Percentiles rank a stretch among this genome's conserved stretches.
These are phyloP conservation scores for Fusarium oligoseptatum DNA, from an alignment of 2,329 filamentous ascomycete species.

Conservation along the genomic window DNA sequence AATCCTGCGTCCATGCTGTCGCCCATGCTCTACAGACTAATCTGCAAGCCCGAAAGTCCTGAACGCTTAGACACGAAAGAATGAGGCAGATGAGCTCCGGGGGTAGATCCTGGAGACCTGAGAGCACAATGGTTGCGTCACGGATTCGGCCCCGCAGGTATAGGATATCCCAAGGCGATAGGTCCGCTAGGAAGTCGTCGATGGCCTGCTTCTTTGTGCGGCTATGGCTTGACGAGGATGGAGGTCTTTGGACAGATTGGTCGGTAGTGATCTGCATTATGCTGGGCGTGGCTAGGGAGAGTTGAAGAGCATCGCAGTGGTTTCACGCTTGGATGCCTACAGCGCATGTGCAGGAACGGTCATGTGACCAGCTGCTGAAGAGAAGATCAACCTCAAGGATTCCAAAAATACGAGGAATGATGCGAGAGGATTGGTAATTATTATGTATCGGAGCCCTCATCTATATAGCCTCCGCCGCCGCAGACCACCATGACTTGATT, in stretches of 20 bases:
- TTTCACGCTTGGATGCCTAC: background rate
- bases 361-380: slow-evolving; percentile 4
- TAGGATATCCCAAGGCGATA: slow-evolving; percentile 48
- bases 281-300: background rate
- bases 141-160: slow-evolving; percentile 42
- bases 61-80: slow-evolving; percentile 36
- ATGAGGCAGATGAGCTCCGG: slow-evolving; percentile 46
- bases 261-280: background rate
- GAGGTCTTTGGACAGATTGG: background rate
- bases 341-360: background rate
- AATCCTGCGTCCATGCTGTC: slow-evolving; percentile 40
- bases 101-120: slow-evolving; percentile 46
- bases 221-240: background rate
- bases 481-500: slow-evolving; percentile 61
- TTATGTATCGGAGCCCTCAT: background rate
- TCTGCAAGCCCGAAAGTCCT: slow-evolving; percentile 45
- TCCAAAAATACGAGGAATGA: background rate
- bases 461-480: slow-evolving; percentile 31
- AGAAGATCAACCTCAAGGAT: background rate
- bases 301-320: background rate
- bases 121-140: slow-evolving; percentile 27
- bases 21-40: slow-evolving; percentile 47
- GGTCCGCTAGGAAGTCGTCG: slow-evolving; percentile 38
- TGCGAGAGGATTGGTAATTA: background rate
- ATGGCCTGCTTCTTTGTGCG: slow-evolving; percentile 29